Conservation (phyloP, 441 rosid genomes). For the Cnidoscolus chayamansa region DNA sequence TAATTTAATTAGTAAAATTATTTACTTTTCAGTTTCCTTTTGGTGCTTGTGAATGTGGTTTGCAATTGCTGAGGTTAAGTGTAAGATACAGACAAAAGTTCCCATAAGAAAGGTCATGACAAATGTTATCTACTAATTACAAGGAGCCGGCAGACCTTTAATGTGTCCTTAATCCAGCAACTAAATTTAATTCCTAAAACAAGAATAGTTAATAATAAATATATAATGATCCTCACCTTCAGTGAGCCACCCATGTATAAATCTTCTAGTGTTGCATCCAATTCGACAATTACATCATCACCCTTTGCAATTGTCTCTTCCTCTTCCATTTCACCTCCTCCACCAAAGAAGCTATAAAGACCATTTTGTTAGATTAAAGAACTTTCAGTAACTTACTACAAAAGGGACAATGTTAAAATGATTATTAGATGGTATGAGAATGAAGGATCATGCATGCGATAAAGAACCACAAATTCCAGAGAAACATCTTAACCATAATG, state of each 20-base stretch:
- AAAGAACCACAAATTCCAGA: neutral
- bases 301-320: conserved; percentile 86
- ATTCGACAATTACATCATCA: conserved; percentile 88
- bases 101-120: neutral
- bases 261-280: conserved; percentile 89
- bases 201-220: neutral
- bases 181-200: conserved; percentile 4
- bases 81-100: neutral
- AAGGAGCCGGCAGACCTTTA: neutral
- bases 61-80: neutral
- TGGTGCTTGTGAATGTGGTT: neutral
- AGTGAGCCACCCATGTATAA: conserved; percentile 91
- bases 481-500: neutral
- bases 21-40: neutral
- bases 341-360: conserved; percentile 68
- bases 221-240: conserved; percentile 46
- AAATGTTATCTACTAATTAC: too few species aligned
- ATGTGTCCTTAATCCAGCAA: neutral
- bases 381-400: neutral
- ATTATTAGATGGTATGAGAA: neutral
- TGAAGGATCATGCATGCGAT: neutral
- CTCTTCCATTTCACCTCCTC: conserved; percentile 76
- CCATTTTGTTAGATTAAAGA: neutral
- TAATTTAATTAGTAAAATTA: neutral
- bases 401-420: neutral